Evolutionary conservation across 176 grass and related monocot genomes (phyloP).

Genomic region (Musa acuminata): DNA sequence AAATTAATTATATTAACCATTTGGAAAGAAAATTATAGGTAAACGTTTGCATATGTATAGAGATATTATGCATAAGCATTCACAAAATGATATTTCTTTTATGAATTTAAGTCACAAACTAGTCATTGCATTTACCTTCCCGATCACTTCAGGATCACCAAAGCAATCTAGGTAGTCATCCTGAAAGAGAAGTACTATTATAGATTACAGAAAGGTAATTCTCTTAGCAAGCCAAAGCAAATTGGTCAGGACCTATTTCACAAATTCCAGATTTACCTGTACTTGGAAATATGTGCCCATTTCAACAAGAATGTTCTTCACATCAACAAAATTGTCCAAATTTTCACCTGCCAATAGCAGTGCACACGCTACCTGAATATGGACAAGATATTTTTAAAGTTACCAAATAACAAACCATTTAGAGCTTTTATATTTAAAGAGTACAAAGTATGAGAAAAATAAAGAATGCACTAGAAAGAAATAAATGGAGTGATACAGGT

Average conservation of each 20-base stretch:
- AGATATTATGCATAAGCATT: neutral
- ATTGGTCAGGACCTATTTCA: neutral
- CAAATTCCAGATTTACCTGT: conserved; percentile 41
- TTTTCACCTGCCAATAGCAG: conserved; percentile 68
- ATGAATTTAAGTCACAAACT: neutral
- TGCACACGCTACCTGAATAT: conserved; percentile 82
- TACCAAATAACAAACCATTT: neutral
- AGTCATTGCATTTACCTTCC: conserved; percentile 49
- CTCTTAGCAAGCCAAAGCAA: neutral
- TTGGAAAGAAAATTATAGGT: too few species aligned
- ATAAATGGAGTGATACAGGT: neutral
- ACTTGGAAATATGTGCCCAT: conserved; percentile 99
- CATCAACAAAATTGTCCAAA: conserved; percentile 70
- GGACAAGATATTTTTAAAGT: conserved; percentile 12
- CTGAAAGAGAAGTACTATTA: conserved; percentile 32
- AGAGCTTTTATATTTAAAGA: neutral
- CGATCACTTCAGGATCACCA: conserved; percentile 85
- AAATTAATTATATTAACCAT: too few species aligned
- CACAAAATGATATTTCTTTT: neutral
- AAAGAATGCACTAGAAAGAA: neutral
- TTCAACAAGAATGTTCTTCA: conserved; percentile 88
- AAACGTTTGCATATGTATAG: too few species aligned
- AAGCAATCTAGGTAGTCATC: conserved; percentile 99
- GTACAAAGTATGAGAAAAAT: neutral
- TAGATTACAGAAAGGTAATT: neutral